Base-by-base conservation (phyloP, 2,329 filamentous ascomycete genomes). In the Xylariaceae sp. region DNA sequence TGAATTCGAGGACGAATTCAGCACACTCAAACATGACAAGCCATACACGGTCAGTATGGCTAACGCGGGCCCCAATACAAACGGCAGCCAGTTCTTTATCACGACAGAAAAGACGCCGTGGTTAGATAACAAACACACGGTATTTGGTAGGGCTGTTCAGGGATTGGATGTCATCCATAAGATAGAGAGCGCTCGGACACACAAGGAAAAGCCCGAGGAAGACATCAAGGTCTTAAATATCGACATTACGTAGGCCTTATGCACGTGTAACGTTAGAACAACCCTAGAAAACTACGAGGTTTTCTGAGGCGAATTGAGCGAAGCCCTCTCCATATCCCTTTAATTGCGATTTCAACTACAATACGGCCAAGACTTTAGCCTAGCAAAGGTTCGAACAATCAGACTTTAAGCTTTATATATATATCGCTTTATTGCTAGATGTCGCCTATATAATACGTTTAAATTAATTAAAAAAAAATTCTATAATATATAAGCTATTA, bases 141-240 rank as follows among this genome's bases (percentile, higher is more conserved):
- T 99, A 48, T 99, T 99, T 68, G 94, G 94, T 1, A 80, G 94
- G 39, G 92, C 90, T 1, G 87, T 93, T 36, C 88, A 92, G 67
- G 94, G 94, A 0, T 75, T 97, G 67, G 94, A 99, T 70, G 90
- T 99, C 17, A 86, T 99, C 55, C 91, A 97, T 70, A 90, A 87
- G 75, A 99, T 99, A 67, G 94, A 99, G 73, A 96, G 95, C 68
- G 80, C 82, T 14, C 88, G 88, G 67, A 91, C 91, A 4, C 86
- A 88, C 70, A 86, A 86, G 76, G 95, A 99, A 74, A 96, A 93
- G 75, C 94, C 94, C 1, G 89, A 96, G 70, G 91, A 96, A 65
- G 94, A 99, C 69, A 92, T 99, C 65, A 97, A 96, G 74, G 96
- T 99, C 61, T 83, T 99, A 52, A 97, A 89, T 68, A 96, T 99